Evolutionary conservation across 345 rosid species (phyloP), one percentile per base, ranked within the genome.

Genomic region (Dipteronia dyeriana): DNA sequence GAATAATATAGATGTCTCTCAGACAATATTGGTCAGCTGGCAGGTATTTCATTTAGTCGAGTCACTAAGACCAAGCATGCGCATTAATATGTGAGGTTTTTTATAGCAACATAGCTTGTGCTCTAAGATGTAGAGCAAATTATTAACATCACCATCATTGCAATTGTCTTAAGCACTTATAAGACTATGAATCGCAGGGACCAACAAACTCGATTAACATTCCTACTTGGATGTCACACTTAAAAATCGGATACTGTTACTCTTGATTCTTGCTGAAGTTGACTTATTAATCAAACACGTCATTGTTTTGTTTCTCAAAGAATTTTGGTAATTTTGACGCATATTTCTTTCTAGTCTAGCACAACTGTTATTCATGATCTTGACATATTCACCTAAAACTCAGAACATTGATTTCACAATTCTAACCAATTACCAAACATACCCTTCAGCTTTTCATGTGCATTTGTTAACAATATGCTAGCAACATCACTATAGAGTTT

Each of bases 141-240:
- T 11, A 10, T 7, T 47, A 49, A 4, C 7, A 5, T 23, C 17
- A n/a, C 19, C 34, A 69, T 25, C 39, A 10, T 13, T 69, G 38
- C 38, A 49, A 9, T 13, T 69, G 6, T 69, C 23, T 57, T 0
- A 26, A 61, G 66, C 56, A 75, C 62, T 70, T 41, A 54, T 29
- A 34, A 76, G 31, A 62, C n/a, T 54, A 63, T 77, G 57, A 11
- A 22, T 53, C 9, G 2, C 73, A 54, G 22, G 72, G 51, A 68
- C 22, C n/a, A 19, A 34, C 71, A 45, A 62, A 10, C 34, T 68
- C 25, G 16, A 68, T 60, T 41, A 41, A 41, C 45, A 41, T 41
- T 41, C 45, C 45, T 41, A 41, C 45, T 39, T 23, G 17, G 49
- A 60, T 19, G 51, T 31, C 20, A 49, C 29, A 68, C 53, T 56